A percentile compares a stretch with the other conserved stretches of the same genome.
phyloP scores from a whole-genome alignment of 2,329 filamentous ascomycete species.

The Fusarium sp. region DNA sequence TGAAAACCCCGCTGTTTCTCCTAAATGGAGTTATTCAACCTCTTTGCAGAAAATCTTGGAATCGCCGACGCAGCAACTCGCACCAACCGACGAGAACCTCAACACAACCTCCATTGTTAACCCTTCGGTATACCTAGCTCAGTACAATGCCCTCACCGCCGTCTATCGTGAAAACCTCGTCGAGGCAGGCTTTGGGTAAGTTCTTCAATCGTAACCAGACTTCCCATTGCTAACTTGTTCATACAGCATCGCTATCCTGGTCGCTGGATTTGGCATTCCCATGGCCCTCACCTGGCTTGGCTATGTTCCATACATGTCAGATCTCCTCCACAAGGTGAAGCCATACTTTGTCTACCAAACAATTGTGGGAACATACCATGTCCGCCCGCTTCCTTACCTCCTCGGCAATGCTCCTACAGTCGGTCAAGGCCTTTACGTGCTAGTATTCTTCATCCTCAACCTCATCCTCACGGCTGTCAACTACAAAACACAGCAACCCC shows the following conservation, averaged over 20 bases:
- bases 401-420: conserved; percentile 49
- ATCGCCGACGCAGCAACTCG: not conserved
- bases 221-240: not conserved
- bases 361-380: conserved; percentile 28
- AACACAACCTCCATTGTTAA: not conserved
- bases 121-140: not conserved
- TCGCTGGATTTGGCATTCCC: not conserved
- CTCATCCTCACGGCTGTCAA: conserved; percentile 46
- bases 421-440: conserved; percentile 57
- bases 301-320: not conserved
- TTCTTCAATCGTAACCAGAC: not conserved
- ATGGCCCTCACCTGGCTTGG: not conserved
- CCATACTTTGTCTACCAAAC: conserved; percentile 38
- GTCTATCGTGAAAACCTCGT: not conserved
- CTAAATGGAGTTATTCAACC: not conserved
- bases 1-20: not conserved
- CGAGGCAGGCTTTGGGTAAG: not conserved
- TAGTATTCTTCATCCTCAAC: conserved; percentile 52
- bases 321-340: conserved; percentile 17
- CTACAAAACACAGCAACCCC: conserved; percentile 41
- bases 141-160: not conserved
- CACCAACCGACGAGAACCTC: not conserved
- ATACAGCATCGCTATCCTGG: not conserved
- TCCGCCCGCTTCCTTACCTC: conserved; percentile 10
- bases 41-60: not conserved